Conservation (phyloP, 75 land plant genomes). For the Selaginella moellendorffii region DNA sequence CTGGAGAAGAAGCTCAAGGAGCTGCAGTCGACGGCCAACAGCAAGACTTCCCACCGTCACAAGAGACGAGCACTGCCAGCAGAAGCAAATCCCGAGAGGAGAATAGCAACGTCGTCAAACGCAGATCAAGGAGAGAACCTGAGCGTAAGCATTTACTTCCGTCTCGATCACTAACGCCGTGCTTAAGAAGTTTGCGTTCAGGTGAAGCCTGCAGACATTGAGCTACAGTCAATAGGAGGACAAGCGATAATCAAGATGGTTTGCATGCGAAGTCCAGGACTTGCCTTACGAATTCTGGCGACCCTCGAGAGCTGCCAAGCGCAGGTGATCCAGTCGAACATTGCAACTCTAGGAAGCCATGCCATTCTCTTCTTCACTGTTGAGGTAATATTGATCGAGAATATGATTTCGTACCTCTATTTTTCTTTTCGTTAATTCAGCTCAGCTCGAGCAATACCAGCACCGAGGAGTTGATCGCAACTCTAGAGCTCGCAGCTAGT, state of each 20-base stretch:
- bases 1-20: constrained; percentile 32
- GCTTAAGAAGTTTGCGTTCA: neutral
- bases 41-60: neutral
- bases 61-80: neutral
- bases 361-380: constrained; percentile 25
- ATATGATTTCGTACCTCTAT: neutral
- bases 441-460: neutral
- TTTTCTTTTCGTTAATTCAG: too few relatives aligned
- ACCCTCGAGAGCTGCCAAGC: constrained; percentile 30
- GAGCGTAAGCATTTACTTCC: neutral
- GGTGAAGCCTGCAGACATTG: constrained; percentile 14
- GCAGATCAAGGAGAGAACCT: neutral
- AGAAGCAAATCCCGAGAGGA: neutral
- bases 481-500: neutral
- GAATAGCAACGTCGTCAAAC: neutral
- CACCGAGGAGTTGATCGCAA: neutral
- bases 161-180: neutral
- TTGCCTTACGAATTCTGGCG: constrained; percentile 20
- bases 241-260: constrained; percentile 29
- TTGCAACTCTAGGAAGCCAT: constrained; percentile 24
- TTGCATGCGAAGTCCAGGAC: constrained; percentile 14
- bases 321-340: constrained; percentile 32
- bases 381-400: constrained; percentile 12
- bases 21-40: constrained; percentile 15
- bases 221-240: constrained; percentile 23